Evolutionary conservation across 139 green algal species (phyloP).

Genomic region (Raphidocelis subcapitata): DNA sequence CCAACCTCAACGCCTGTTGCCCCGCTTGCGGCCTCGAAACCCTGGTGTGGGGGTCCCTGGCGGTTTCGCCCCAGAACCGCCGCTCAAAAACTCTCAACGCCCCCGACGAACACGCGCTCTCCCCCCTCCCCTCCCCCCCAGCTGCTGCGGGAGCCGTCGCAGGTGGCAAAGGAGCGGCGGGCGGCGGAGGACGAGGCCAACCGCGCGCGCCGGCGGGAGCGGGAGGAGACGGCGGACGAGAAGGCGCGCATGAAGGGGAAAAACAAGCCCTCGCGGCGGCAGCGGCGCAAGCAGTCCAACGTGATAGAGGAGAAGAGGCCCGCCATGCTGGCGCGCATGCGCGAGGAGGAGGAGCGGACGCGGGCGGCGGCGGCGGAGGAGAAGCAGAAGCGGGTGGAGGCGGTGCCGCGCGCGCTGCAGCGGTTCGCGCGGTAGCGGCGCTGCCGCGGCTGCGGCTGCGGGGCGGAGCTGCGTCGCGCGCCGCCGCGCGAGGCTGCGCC

Average conservation of each 20-base stretch:
- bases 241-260: constrained; percentile 91
- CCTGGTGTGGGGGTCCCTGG: too few species aligned
- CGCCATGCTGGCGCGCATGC: constrained; percentile 20
- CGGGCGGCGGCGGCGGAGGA: constrained; percentile 33
- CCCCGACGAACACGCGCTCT: too few species aligned
- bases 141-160: constrained; percentile 58
- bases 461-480: too few species aligned
- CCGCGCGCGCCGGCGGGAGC: constrained; percentile 10
- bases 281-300: constrained; percentile 90
- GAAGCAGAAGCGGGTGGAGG: constrained; percentile 38
- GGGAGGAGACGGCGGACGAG: constrained; percentile 36
- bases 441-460: too few species aligned
- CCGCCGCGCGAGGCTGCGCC: too few species aligned
- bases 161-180: constrained; percentile 67
- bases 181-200: constrained; percentile 38
- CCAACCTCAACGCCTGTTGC: not conserved
- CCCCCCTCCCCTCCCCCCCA: not conserved
- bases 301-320: constrained; percentile 80
- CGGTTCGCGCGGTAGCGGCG: constrained; percentile 33
- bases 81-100: too few species aligned
- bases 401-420: constrained; percentile 62
- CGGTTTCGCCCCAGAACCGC: too few species aligned
- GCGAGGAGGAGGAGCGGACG: constrained; percentile 44
- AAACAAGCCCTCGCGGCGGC: constrained; percentile 80
- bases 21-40: too few species aligned